Evolutionary conservation across 208 protist genomes (phyloP), one percentile per base, ranked within the genome.

Genomic region (Leishmania tarentolae): DNA sequence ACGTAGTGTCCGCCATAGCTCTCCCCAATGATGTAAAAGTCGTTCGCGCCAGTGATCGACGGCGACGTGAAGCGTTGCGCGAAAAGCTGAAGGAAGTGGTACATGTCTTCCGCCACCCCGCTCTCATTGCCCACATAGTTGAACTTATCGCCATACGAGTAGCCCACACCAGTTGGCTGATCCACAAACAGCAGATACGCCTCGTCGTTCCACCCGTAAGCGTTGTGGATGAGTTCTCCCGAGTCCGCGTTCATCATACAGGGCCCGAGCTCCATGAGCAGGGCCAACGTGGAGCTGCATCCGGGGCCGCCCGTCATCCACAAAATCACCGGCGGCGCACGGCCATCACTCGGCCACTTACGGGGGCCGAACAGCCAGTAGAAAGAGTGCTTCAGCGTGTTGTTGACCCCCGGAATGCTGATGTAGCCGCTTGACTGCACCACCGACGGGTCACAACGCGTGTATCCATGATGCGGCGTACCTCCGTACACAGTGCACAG

Each of bases 261-360:
- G 31, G 96, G 96, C 63, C 95, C 96, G 72, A 95, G 93, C 85
- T 98, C 94, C 17, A 56, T 80, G 35, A 94, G 71, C 19, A 98
- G 24, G 3, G 92, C 94, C 40, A 98, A 74, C 17, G 52, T 65
- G 19, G 90, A 93, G 80, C 89, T 92, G 87, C 94, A 98, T 65
- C 97, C 97, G 3, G 97, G 96, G 37, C 97, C 97, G 70, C 97
- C 97, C 35, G 91, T 96, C 81, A 98, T 86, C 94, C 95, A 98
- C 42, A 98, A 40, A 13, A 98, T 82, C 63, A 98, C 83, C 15
- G 95, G 95, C 24, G 86, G 76, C 61, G 50, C 37, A 24, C 46
- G 78, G 72, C 84, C 93, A 65, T 81, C 86, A 28, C 79, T 73
- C 2, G 93, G 88, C 52, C 65, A 76, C 70, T 84, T 47, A 42